phyloP scores from a whole-genome alignment of 306 rosid species.

The Neltuma alba region DNA sequence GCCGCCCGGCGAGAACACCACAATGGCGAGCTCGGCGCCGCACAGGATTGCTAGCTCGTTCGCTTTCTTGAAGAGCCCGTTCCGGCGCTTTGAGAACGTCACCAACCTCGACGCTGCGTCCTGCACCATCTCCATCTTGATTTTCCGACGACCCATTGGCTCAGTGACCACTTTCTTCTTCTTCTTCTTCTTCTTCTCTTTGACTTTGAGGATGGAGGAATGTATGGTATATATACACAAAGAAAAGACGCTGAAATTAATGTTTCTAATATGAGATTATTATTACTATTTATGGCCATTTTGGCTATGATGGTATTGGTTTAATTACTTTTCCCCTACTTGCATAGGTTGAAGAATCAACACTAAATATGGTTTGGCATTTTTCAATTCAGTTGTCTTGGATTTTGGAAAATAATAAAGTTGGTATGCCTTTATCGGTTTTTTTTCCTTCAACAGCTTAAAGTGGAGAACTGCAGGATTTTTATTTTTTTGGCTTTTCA shows the following conservation, averaged over 20 bases:
- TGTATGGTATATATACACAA: not conserved
- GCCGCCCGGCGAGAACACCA: slow-evolving; percentile 59
- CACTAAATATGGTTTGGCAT: not conserved
- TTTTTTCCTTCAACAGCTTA: not conserved
- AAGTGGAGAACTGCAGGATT: not conserved
- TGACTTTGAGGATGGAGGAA: not conserved
- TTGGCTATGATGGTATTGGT: not conserved
- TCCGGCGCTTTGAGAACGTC: slow-evolving; percentile 66
- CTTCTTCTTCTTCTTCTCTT: not conserved
- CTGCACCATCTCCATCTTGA: slow-evolving; percentile 55
- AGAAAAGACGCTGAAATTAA: not conserved
- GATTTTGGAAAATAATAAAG: not conserved
- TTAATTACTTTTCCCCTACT: not conserved
- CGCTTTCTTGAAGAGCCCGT: slow-evolving; percentile 67
- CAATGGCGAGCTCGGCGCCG: slow-evolving; percentile 51
- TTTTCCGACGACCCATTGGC: slow-evolving; percentile 58
- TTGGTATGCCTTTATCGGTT: not conserved
- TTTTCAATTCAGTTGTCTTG: not conserved
- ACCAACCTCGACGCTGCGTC: slow-evolving; percentile 60
- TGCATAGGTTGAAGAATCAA: not conserved
- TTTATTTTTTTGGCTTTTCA: no score
- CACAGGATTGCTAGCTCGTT: slow-evolving; percentile 63
- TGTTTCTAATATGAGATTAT: slow-evolving; percentile 6
- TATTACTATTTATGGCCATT: not conserved
- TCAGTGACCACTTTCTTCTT: not conserved